Base-by-base conservation (phyloP, 2,329 filamentous ascomycete genomes). In the Aspergillus thermomutatus region DNA sequence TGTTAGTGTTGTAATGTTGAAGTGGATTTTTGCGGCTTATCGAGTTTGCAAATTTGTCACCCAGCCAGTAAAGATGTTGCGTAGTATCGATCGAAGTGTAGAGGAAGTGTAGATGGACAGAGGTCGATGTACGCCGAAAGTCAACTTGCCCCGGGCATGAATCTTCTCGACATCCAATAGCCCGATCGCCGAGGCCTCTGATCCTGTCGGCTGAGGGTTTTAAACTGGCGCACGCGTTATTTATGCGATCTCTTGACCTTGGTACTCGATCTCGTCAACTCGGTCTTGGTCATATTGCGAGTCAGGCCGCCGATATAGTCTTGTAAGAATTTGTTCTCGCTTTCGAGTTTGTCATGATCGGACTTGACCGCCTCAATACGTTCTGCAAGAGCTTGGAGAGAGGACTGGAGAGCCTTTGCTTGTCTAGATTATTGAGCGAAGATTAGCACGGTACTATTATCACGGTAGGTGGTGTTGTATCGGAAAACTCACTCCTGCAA, bases 241-340 rank as follows among this genome's bases (percentile, higher is more conserved):
- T 75, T 76, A 55, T 73, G 69, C 47, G 68, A 69, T 61, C 75
- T 76, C 66, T 82, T 85, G 61, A 74, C 73, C 67, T 83, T 83
- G 37, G 77, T 75, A 52, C 80, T 79, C 54, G 77, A 78, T 37
- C 80, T 75, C 3, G 80, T 76, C 52, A 86, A 80, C 69, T 86
- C 85, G 66, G 80, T 82, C 64, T 77, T 78, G 54, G 77, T 76
- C 78, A 81, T 79, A 54, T 84, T 86, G 67, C 91, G 90, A 85
- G 96, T 97, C 54, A 97, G 82, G 70, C 96, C 93, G 63, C 93
- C 93, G 68, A 97, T 97, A 73, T 97, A 97, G 74, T 96, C 96
- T 75, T 97, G 93, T 49, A 99, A 78, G 70, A 97, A 97, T 69
- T 92, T 93, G 82, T 99, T 99, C 74, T 97, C 92, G 74, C 84